Base-by-base conservation (phyloP, 176 grass and related monocot genomes). In the Avena sativa region DNA sequence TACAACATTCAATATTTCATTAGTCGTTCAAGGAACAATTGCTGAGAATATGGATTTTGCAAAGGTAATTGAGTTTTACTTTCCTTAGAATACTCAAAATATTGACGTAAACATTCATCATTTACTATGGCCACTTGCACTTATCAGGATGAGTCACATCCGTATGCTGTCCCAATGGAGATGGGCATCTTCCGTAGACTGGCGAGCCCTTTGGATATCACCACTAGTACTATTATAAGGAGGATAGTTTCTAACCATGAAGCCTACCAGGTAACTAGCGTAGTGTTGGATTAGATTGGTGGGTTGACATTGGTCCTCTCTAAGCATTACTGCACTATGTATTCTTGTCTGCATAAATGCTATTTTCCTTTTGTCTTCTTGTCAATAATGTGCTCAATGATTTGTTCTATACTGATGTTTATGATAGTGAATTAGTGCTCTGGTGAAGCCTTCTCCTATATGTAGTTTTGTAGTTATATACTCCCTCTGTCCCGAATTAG, bases 181-280 rank as follows among this genome's bases (percentile, higher is more conserved):
- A 90, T 92, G 93, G 93, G 93, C 49, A 98, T 94, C 78, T 96
- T 88, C 76, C 87, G 26, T 57, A 88, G 90, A 77, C 75, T 98
- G 11, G 90, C 92, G 53, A 98, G 92, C 79, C 93, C 93, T 84
- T 81, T 96, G 88, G 92, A 96, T 64, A 94, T 95, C 46, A 96
- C 93, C 50, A 98, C 96, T 55, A 98, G 96, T 82, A 98, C 96
- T 71, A 98, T 98, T 58, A 98, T 96, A 67, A 98, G 82, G 89
- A 89, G 96, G 84, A 98, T 98, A 85, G 96, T 98, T 92, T 65
- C 90, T 80, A 98, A 98, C 88, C 96, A 98, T 40, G 96, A 98
- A 91, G 92, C 93, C 32, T 98, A 91, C 88, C 93, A 96, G 96
- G 96, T 98, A 91, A 65, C 25, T 82, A 56, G 30, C 2, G 9